Percentiles rank a stretch among this genome's conserved stretches.
These are phyloP conservation scores for Rauvolfia tetraphylla DNA, from an alignment of 257 asterid species.

Conservation along the genomic window DNA sequence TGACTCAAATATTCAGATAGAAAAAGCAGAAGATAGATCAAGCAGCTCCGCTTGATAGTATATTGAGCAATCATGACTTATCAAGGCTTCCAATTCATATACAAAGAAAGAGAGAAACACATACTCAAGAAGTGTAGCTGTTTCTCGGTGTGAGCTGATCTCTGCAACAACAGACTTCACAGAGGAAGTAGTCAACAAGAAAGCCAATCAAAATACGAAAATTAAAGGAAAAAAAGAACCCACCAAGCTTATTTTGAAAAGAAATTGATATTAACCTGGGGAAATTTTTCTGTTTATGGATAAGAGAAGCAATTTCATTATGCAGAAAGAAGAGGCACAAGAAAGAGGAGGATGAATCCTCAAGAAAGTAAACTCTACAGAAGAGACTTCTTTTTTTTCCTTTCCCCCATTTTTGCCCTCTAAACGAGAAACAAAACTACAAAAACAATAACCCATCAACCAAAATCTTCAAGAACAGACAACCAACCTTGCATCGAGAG, in stretches of 20 bases:
- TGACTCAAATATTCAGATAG: background rate
- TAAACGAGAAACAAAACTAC: too few relatives aligned
- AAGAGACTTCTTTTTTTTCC: background rate
- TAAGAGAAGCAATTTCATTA: background rate
- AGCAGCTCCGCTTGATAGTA: background rate
- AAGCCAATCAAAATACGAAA: slow-evolving; percentile 23
- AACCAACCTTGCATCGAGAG: slow-evolving; percentile 93
- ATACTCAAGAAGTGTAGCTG: slow-evolving; percentile 91
- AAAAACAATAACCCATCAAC: background rate
- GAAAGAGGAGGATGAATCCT: background rate
- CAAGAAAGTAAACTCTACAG: background rate
- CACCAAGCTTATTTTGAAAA: background rate
- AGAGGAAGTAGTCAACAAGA: slow-evolving; percentile 33
- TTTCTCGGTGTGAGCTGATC: slow-evolving; percentile 87
- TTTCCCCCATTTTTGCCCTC: too few relatives aligned
- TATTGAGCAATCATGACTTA: slow-evolving; percentile 3
- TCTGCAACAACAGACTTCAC: slow-evolving; percentile 92
- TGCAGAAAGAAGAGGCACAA: background rate
- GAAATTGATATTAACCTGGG: background rate
- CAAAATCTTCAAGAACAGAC: slow-evolving; percentile 1
- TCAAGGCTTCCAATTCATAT: slow-evolving; percentile 13
- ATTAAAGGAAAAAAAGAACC: slow-evolving; percentile 3
- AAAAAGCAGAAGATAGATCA: background rate
- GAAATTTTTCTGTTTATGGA: background rate
- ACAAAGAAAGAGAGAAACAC: slow-evolving; percentile 25